Conservation (phyloP, 352 stramenopile genomes). For the Phytopythium boreale region DNA sequence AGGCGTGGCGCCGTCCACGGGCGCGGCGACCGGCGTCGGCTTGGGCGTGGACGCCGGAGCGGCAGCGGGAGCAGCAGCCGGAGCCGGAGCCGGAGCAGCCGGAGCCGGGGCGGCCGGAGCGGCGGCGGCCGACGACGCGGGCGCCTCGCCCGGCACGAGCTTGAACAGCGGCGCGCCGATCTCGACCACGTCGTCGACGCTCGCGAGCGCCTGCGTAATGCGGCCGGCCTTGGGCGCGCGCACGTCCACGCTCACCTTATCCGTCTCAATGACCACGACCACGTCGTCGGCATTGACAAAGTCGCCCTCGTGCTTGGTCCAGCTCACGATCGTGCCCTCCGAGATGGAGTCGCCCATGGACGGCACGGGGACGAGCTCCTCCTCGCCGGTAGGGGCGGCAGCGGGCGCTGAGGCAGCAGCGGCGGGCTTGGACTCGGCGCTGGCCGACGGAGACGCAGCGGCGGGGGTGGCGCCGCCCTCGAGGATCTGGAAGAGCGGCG, state of each 20-base stretch:
- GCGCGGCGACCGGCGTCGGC: not conserved
- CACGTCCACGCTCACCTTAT: conserved; percentile 93
- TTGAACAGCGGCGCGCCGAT: conserved; percentile 92
- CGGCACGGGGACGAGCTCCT: conserved; percentile 65
- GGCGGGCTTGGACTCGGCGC: not conserved
- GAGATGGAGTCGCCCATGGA: conserved; percentile 95
- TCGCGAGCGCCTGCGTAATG: conserved; percentile 90
- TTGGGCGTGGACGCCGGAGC: conserved; percentile 14
- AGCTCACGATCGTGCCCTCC: conserved; percentile 95
- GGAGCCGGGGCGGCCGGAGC: conserved; percentile 19
- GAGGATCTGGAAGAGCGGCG: conserved; percentile 91
- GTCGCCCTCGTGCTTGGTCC: conserved; percentile 91
- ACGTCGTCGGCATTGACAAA: conserved; percentile 93
- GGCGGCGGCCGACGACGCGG: conserved; percentile 17
- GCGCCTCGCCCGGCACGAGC: conserved; percentile 72
- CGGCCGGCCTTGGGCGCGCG: conserved; percentile 84
- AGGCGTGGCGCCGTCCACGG: conserved; percentile 33
- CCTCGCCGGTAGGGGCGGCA: conserved; percentile 15
- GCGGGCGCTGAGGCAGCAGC: conserved; percentile 2
- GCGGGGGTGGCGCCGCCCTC: conserved; percentile 44
- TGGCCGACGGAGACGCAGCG: not conserved
- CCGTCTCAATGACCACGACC: conserved; percentile 96
- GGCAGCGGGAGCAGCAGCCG: conserved; percentile 14
- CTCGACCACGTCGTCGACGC: conserved; percentile 94
- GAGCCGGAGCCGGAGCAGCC: conserved; percentile 13